phyloP scores from a whole-genome alignment of 2,329 filamentous ascomycete genomes.

The Fusarium tricinctum region DNA sequence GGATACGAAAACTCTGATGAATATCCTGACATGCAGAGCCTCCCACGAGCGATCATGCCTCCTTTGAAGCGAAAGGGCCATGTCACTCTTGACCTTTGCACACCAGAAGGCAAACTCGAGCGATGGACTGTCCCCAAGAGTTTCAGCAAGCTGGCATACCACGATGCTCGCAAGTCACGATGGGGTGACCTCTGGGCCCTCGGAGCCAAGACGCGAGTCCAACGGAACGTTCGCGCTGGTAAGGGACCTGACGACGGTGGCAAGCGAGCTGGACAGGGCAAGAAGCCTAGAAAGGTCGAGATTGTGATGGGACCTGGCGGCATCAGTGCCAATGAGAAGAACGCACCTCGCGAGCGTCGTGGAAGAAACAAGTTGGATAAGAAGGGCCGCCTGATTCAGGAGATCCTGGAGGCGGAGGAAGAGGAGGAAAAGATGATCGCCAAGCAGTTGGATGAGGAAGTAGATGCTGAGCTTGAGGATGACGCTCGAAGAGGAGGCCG shows the following conservation, averaged over 20 bases:
- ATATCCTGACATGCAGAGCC: slow-evolving; percentile 70
- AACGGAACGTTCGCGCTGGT: slow-evolving; percentile 73
- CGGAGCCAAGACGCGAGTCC: slow-evolving; percentile 87
- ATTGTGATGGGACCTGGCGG: slow-evolving; percentile 54
- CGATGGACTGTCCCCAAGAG: slow-evolving; percentile 92
- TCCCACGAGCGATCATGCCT: slow-evolving; percentile 83
- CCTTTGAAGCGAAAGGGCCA: slow-evolving; percentile 92
- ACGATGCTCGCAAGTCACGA: slow-evolving; percentile 87
- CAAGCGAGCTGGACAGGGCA: slow-evolving; percentile 59
- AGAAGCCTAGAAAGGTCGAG: slow-evolving; percentile 58
- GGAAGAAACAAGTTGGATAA: slow-evolving; percentile 59
- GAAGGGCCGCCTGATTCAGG: slow-evolving; percentile 57
- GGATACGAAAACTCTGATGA: slow-evolving; percentile 73
- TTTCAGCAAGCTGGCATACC: slow-evolving; percentile 85
- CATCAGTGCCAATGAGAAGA: slow-evolving; percentile 57
- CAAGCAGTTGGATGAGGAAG: slow-evolving; percentile 53
- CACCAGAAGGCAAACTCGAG: slow-evolving; percentile 85
- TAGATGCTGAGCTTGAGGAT: slow-evolving; percentile 48
- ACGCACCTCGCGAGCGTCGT: slow-evolving; percentile 54
- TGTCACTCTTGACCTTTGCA: slow-evolving; percentile 91
- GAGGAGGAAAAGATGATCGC: slow-evolving; percentile 51
- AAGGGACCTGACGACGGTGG: slow-evolving; percentile 62
- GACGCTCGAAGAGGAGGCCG: slow-evolving; percentile 32
- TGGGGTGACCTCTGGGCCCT: slow-evolving; percentile 98
- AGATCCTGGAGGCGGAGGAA: slow-evolving; percentile 56